A percentile compares a stretch with the other conserved stretches of the same genome.
Conservation (phyloP, 1,284 basidiomycete genomes). For the Mrakiaceae sp. region DNA sequence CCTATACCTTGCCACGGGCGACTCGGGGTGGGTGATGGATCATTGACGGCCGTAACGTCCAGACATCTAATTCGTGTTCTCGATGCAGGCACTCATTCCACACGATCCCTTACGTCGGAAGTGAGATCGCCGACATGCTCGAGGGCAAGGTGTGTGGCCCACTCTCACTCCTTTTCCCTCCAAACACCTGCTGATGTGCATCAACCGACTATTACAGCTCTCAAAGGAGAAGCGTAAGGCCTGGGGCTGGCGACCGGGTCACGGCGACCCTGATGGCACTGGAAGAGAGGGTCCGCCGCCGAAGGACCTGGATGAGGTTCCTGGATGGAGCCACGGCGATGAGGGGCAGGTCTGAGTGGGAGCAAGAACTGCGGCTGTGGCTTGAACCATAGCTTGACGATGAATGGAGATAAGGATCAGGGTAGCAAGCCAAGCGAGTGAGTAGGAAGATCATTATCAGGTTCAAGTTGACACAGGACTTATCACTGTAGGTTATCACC, state of each 20-base stretch:
- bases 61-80: neutral
- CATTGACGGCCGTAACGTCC: neutral
- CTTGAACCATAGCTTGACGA: too few species aligned
- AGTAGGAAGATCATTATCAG: too few species aligned
- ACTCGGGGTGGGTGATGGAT: conserved; percentile 20
- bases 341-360: neutral
- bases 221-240: conserved; percentile 22
- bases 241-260: conserved; percentile 29
- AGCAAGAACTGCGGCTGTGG: too few species aligned
- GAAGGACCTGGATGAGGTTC: conserved; percentile 24
- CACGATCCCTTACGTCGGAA: conserved; percentile 36
- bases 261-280: conserved; percentile 21
- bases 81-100: conserved; percentile 26
- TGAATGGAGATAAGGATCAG: too few species aligned
- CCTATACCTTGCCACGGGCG: conserved; percentile 28
- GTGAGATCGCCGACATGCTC: conserved; percentile 30
- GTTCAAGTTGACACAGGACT: too few species aligned
- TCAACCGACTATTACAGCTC: conserved; percentile 15
- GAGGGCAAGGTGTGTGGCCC: conserved; percentile 24
- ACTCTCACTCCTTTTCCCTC: neutral
- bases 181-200: neutral
- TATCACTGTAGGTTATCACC: too few species aligned
- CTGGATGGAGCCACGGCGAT: conserved; percentile 25
- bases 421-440: too few species aligned
- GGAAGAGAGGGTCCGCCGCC: conserved; percentile 22